Evolutionary conservation across 768 basidiomycete genomes (phyloP).

Genomic region (Lyophyllum semitale): DNA sequence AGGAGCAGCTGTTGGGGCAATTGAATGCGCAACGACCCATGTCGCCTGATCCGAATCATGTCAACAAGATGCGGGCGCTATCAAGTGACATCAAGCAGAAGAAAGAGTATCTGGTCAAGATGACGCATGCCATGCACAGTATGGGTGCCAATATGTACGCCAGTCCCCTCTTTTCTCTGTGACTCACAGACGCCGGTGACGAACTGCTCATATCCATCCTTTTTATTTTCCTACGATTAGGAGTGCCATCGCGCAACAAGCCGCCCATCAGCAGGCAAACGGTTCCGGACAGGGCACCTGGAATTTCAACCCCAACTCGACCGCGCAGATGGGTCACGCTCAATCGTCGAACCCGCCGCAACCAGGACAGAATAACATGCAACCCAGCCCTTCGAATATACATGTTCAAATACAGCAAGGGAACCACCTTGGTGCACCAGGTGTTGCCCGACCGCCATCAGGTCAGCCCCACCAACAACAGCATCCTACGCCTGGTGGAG

Average conservation of each 20-base stretch:
- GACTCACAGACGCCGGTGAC: neutral
- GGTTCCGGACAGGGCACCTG: conserved; percentile 16
- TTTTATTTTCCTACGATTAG: conserved; percentile 1
- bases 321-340: conserved; percentile 3
- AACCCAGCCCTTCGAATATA: conserved; percentile 32
- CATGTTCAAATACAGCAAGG: conserved; percentile 27
- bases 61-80: conserved; percentile 21
- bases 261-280: conserved; percentile 22
- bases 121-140: conserved; percentile 31
- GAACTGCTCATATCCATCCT: neutral
- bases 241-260: conserved; percentile 17
- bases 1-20: conserved; percentile 12
- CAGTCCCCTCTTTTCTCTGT: neutral
- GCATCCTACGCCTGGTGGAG: conserved; percentile 8
- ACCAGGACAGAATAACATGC: conserved; percentile 14
- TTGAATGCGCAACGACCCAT: conserved; percentile 7
- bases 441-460: conserved; percentile 36
- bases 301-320: conserved; percentile 9
- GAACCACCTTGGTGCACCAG: conserved; percentile 28
- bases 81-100: conserved; percentile 29
- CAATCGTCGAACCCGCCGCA: conserved; percentile 11
- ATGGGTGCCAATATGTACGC: conserved; percentile 35
- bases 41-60: conserved; percentile 18
- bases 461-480: conserved; percentile 37
- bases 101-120: conserved; percentile 41